Base-by-base conservation (phyloP, 306 rosid genomes). In the Vigna mungo region DNA sequence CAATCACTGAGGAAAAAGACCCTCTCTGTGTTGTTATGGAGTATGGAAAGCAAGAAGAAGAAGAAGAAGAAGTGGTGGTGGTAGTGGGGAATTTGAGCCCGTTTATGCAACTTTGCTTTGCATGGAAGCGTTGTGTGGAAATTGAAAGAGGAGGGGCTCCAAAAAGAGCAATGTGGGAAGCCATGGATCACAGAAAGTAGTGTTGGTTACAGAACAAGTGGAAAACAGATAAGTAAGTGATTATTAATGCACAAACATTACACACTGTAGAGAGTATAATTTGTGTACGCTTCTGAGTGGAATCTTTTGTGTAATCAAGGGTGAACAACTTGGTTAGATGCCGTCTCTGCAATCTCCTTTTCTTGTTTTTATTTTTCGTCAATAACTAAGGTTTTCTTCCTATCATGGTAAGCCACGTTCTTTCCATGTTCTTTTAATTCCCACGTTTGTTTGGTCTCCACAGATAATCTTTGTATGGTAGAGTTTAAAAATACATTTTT, bases 151-250 rank as follows among this genome's bases (percentile, higher is more conserved):
- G 75, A 72, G 82, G 61, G 12, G 81, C n/a, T 36, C 51, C 87
- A 76, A 86, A 76, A 59, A 91, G 56, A 74, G 88, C 74, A 54
- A 87, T 54, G 78, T 71, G 86, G 66, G 89, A 71, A 75, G 97
- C 89, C 96, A 91, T 90, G 55, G 80, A 70, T 11, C 12, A 51
- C 49, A 68, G 23, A 72, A 1, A 78, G 14, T 21, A 46, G 48
- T 13, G 55, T 65, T 27, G 13, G 54, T 73, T 14, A 43, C 58
- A 25, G 15, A 51, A 63, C 49, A 64, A 63, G 34, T 73, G 41
- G 9, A 55, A 25, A 80, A 80, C 17, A 77, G 79, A 82, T 69
- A 80, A 74, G 48, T 52, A 23, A 60, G 66, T 56, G 59, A 32
- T 25, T 58, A 32, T 25, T 58, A 20, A 47, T 58, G 55, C 55